Base-by-base conservation (phyloP, 495 filamentous ascomycete species). In the Penicillium herquei region DNA sequence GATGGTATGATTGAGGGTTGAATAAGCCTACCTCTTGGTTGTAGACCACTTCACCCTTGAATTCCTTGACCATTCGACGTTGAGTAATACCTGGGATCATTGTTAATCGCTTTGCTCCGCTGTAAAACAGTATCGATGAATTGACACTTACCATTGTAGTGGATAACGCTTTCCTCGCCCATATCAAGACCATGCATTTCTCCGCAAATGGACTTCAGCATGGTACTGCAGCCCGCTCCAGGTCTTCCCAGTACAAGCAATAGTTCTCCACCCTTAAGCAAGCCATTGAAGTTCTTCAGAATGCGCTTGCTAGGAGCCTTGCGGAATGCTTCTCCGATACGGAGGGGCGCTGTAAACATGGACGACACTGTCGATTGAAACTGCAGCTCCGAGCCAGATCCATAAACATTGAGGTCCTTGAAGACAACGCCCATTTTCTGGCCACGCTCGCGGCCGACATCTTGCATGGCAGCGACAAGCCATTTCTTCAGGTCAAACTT, bases 31-130 rank as follows among this genome's bases (percentile, higher is more conserved):
- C 51, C 61, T 92, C 90, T 32, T 88, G 87, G 40, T 86, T 87
- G 65, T 91, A 92, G 63, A 92, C 90, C 63, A 83, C 86, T 69
- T 92, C 88, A 50, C 90, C 90, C 37, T 87, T 87, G 83, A 83
- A 90, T 87, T 56, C 69, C 61, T 11, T 70, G 58, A 67, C 63
- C 66, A 68, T 68, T 35, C 54, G 52, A 12, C 45, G 37, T 42
- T 67, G 66, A 11, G 64, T 55, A 21, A 68, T 59, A 14, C 62
- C 55, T 65, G 16, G 6, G n/a, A 18, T 1, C 43, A 7, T 30
- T 10, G 58, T 70, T 64, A 72, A 14, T 13, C 30, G 12, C 13
- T 49, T 72, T 65, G 8, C 34, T 3, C 34, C 1, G 42, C 33
- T 37, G 10, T 2, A 6, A 30, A 32, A 12, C n/a, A 31, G 43